These are phyloP conservation scores for Pichia cactophila DNA, from an alignment of 1,139 yeast genomes.

Conservation along the genomic window DNA sequence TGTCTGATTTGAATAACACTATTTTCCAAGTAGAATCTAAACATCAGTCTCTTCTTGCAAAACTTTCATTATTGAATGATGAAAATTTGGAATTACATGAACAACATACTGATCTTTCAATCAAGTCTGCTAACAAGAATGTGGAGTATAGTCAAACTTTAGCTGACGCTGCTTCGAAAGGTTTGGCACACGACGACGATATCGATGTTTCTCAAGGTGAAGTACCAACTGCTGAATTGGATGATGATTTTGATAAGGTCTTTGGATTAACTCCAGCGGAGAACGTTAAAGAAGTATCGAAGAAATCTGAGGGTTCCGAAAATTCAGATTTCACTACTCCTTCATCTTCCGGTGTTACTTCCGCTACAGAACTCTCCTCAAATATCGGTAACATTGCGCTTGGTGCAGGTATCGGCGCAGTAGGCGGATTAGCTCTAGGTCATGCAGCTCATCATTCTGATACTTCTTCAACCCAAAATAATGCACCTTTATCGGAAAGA, in stretches of 20 bases:
- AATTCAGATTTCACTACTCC: not conserved
- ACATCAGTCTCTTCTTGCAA: slow-evolving; percentile 26
- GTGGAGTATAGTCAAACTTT: slow-evolving; percentile 23
- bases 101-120: slow-evolving; percentile 26
- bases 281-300: not conserved
- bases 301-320: slow-evolving; percentile 3
- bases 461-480: slow-evolving; percentile 86
- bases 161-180: slow-evolving; percentile 26
- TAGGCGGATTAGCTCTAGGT: slow-evolving; percentile 28
- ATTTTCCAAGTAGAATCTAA: slow-evolving; percentile 31
- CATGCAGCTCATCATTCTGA: slow-evolving; percentile 68
- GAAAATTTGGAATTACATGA: slow-evolving; percentile 32
- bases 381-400: not conserved
- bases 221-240: slow-evolving; percentile 3
- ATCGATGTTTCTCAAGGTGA: slow-evolving; percentile 18
- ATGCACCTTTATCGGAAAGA: slow-evolving; percentile 83
- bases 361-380: not conserved
- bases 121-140: slow-evolving; percentile 28
- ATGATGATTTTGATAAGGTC: not conserved
- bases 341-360: not conserved
- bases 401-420: slow-evolving; percentile 11
- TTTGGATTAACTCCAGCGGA: not conserved
- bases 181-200: slow-evolving; percentile 20
- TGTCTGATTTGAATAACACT: slow-evolving; percentile 37
- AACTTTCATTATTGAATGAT: slow-evolving; percentile 31